phyloP scores from a whole-genome alignment of 2,329 filamentous ascomycete genomes.

The Pestalotiopsis sp. region DNA sequence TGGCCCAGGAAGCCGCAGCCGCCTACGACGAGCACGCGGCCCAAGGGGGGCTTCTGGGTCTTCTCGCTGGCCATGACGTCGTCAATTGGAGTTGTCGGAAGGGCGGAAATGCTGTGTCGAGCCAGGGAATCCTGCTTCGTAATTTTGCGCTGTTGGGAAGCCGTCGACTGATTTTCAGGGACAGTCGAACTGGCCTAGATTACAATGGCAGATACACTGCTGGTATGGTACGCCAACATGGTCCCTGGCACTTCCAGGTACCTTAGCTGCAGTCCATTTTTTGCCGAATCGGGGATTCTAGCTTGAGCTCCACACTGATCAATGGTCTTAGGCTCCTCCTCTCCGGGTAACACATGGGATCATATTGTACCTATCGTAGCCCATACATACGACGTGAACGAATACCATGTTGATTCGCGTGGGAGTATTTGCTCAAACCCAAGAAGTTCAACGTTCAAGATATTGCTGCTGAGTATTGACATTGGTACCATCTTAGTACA shows the following conservation, averaged over 20 bases:
- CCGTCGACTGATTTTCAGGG: neutral
- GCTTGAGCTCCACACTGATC: neutral
- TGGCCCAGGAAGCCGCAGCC: constrained; percentile 85
- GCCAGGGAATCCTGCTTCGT: neutral
- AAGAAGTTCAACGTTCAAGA: no score
- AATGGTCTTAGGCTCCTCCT: neutral
- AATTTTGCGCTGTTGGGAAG: no score
- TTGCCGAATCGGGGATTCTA: constrained; percentile 6
- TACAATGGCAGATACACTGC: neutral
- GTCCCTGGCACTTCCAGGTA: neutral
- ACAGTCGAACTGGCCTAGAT: neutral
- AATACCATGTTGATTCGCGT: no score
- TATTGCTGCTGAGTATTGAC: no score
- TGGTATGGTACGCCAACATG: neutral
- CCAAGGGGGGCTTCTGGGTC: constrained; percentile 49
- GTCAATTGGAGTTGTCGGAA: neutral
- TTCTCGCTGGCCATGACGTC: constrained; percentile 10
- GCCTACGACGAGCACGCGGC: constrained; percentile 77
- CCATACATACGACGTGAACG: no score
- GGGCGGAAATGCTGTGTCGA: neutral
- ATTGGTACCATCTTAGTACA: no score
- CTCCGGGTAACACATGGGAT: neutral
- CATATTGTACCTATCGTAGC: neutral
- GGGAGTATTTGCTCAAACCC: no score
- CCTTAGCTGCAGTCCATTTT: neutral